A percentile compares a stretch with the other conserved stretches of the same genome.
Conservation (phyloP, 2,329 filamentous ascomycete genomes). For the Colletotrichum kahawae region DNA sequence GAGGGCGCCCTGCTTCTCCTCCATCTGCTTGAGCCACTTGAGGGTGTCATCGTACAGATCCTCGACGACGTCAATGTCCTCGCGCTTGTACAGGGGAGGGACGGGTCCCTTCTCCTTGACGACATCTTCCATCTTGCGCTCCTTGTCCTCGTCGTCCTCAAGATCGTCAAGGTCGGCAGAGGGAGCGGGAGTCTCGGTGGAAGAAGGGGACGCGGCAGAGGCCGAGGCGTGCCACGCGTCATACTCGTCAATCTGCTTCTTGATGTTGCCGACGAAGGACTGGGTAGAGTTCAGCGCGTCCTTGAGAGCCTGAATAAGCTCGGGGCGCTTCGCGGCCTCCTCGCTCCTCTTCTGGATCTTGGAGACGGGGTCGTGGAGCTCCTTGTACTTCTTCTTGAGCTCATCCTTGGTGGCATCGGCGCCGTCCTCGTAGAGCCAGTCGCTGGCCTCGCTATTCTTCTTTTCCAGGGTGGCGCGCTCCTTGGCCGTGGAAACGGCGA, state of each 20-base stretch:
- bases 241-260: conserved; percentile 71
- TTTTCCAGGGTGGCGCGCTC: conserved; percentile 71
- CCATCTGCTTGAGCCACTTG: conserved; percentile 77
- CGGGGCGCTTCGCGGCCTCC: conserved; percentile 75
- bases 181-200: conserved; percentile 45
- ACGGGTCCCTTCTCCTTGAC: conserved; percentile 54
- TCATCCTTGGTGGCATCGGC: conserved; percentile 75
- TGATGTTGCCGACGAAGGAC: conserved; percentile 72
- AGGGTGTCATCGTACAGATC: conserved; percentile 65
- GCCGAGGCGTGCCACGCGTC: conserved; percentile 64
- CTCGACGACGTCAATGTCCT: conserved; percentile 73
- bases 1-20: conserved; percentile 74
- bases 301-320: conserved; percentile 69
- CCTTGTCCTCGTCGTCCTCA: conserved; percentile 68
- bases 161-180: conserved; percentile 72
- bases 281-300: conserved; percentile 74
- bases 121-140: conserved; percentile 48
- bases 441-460: conserved; percentile 72
- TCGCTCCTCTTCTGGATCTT: conserved; percentile 78
- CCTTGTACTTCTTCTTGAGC: conserved; percentile 77
- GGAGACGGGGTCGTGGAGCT: conserved; percentile 76
- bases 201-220: conserved; percentile 50
- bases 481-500: conserved; percentile 70
- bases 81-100: conserved; percentile 72
- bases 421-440: conserved; percentile 92